Evolutionary conservation across 1,139 yeast genomes (phyloP), one percentile per base, ranked within the genome.

Genomic region (Pichia sp.): DNA sequence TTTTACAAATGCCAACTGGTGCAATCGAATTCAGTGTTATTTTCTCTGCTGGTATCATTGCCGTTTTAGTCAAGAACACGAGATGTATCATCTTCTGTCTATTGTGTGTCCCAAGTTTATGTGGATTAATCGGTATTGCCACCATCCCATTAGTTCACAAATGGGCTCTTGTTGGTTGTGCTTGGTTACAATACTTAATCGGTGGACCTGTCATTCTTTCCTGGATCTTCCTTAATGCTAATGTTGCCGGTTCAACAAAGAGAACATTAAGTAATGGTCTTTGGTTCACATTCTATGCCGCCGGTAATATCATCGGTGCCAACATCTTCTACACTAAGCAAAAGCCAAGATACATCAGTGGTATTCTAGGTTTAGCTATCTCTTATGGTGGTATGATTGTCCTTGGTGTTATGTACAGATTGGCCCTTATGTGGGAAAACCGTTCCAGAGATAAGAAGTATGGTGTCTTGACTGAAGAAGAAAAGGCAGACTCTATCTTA

Each of bases 301-400:
- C 77, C 21, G 88, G 93, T 20, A 84, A 84, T 54, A 69, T 84
- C 41, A 70, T 81, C 46, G 81, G 81, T 3, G 77, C 79, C 8
- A 78, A 74, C 53, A 71, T 77, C 6, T 76, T 75, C 52, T 58
- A 65, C 32, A 60, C 63, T 0, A 52, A 48, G 3, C 75, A 76
- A 56, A 72, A 75, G 0, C 80, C 81, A 14, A 42, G 51, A 42
- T 50, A 50, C 27, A n/a, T 17, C 8, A 42, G 47, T 32, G 51
- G 76, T 33, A 40, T 40, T 24, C 35, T 45, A 14, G 44, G 44
- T 9, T 33, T 45, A 32, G 35, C 40, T 20, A 30, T 40, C 20
- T 40, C 28, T 12, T 45, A 45, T 37, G 35, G 42, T 31, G 44
- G 40, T 27, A 34, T 40, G 44, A 35, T 45, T 31, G 15, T 28